Conservation (phyloP, 495 filamentous ascomycete genomes). For the Tuber borchii region DNA sequence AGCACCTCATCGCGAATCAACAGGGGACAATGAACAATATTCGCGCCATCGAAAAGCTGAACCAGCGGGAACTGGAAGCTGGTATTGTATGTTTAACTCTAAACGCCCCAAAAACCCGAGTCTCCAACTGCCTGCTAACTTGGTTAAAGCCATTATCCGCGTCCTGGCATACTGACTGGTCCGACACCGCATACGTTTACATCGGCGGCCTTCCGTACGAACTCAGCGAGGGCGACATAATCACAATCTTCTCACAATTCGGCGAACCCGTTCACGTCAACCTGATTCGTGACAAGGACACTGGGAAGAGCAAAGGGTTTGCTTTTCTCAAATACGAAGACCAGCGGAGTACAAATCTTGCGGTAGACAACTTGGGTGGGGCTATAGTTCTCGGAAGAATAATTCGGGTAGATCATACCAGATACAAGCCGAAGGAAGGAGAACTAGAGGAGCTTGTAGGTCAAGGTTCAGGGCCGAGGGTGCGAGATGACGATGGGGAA, state of each 20-base stretch:
- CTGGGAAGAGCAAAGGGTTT: conserved; percentile 87
- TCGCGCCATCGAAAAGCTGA: conserved; percentile 82
- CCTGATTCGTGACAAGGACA: conserved; percentile 86
- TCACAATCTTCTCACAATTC: conserved; percentile 95
- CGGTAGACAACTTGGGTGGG: conserved; percentile 90
- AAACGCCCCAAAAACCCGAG: conserved; percentile 4
- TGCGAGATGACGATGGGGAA: conserved; percentile 47
- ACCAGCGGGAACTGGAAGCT: conserved; percentile 90
- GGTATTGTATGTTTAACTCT: conserved; percentile 54
- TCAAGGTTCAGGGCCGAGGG: conserved; percentile 44
- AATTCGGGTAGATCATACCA: conserved; percentile 82
- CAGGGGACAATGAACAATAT: conserved; percentile 72
- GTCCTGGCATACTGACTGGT: conserved; percentile 96
- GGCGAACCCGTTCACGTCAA: conserved; percentile 91
- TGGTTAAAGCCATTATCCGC: conserved; percentile 50
- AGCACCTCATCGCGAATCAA: conserved; percentile 15
- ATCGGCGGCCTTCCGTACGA: conserved; percentile 92
- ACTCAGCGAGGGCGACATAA: conserved; percentile 88
- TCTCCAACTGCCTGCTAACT: conserved; percentile 51
- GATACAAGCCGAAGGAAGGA: conserved; percentile 82
- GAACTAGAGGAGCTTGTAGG: conserved; percentile 63
- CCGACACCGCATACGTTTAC: conserved; percentile 93
- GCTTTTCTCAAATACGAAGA: conserved; percentile 97
- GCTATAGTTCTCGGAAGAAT: conserved; percentile 72
- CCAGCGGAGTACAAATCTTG: conserved; percentile 89